Conservation (phyloP, 805 yeast species). For the Kluyveromyces wickerhamii region DNA sequence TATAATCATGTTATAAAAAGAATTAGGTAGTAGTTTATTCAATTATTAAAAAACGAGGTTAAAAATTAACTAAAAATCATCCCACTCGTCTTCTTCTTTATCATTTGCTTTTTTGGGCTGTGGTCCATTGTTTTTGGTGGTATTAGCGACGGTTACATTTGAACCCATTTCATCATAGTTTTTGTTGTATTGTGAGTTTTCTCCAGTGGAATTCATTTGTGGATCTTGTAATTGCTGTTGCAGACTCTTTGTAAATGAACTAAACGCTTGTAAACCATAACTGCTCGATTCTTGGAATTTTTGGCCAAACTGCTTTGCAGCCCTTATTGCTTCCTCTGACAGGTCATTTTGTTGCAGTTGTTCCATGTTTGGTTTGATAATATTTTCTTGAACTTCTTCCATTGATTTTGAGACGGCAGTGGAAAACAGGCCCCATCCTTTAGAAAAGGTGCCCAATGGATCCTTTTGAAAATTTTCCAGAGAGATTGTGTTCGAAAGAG, state of each 20-base stretch:
- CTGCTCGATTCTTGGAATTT: constrained; percentile 83
- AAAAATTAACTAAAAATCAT: constrained; percentile 45
- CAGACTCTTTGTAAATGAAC: constrained; percentile 42
- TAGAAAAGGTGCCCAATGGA: constrained; percentile 82
- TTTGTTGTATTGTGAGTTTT: constrained; percentile 18
- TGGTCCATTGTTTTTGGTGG: constrained; percentile 4
- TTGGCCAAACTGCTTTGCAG: constrained; percentile 96
- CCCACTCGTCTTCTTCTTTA: constrained; percentile 44
- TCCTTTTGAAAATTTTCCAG: constrained; percentile 67
- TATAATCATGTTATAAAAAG: too few relatives aligned
- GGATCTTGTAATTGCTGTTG: constrained; percentile 28
- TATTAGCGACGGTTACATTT: constrained; percentile 15
- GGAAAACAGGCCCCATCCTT: constrained; percentile 93
- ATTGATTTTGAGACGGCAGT: constrained; percentile 78
- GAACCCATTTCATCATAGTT: constrained; percentile 50
- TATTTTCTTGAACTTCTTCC: constrained; percentile 76
- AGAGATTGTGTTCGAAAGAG: constrained; percentile 38
- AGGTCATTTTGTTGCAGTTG: constrained; percentile 67
- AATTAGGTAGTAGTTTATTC: too few relatives aligned
- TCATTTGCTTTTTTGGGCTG: constrained; percentile 10
- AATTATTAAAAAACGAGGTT: too few relatives aligned
- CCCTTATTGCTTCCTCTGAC: constrained; percentile 74
- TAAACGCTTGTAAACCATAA: constrained; percentile 63
- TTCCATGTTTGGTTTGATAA: constrained; percentile 84
- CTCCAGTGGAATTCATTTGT: constrained; percentile 34